Conservation (phyloP, 2,329 filamentous ascomycete species). For the Pseudogymnoascus sp. region DNA sequence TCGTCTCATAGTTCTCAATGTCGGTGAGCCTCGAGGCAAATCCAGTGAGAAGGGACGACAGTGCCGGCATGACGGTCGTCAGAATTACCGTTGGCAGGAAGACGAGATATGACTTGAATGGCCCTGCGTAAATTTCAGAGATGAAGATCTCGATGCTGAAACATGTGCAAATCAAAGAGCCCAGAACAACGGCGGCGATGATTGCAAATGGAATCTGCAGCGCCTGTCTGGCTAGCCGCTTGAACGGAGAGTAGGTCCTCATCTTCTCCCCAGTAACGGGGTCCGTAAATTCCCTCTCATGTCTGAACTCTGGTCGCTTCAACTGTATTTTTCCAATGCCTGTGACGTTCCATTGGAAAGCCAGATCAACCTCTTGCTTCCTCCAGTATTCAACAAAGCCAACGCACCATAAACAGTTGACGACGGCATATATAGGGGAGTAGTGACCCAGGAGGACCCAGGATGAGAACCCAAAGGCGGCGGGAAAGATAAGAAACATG, state of each 20-base stretch:
- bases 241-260: constrained; percentile 51
- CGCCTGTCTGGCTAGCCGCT: constrained; percentile 54
- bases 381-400: constrained; percentile 96
- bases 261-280: constrained; percentile 60
- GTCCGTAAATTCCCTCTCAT: constrained; percentile 69
- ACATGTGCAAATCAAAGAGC: constrained; percentile 72
- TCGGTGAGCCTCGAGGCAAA: constrained; percentile 71
- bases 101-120: constrained; percentile 76
- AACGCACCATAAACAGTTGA: constrained; percentile 77
- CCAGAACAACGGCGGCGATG: constrained; percentile 61
- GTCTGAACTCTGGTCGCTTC: constrained; percentile 67
- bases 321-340: constrained; percentile 75
- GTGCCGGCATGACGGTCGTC: constrained; percentile 69
- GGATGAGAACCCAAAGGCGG: constrained; percentile 63
- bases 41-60: constrained; percentile 65
- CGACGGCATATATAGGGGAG: constrained; percentile 69
- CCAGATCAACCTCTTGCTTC: constrained; percentile 78
- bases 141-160: constrained; percentile 96
- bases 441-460: constrained; percentile 82
- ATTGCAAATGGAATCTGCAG: constrained; percentile 69
- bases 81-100: constrained; percentile 85
- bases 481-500: constrained; percentile 72
- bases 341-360: constrained; percentile 80
- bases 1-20: constrained; percentile 86
- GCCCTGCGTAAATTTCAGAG: constrained; percentile 84